Conservation (phyloP, 257 asterid genomes). For the Nicotiana benthamiana region DNA sequence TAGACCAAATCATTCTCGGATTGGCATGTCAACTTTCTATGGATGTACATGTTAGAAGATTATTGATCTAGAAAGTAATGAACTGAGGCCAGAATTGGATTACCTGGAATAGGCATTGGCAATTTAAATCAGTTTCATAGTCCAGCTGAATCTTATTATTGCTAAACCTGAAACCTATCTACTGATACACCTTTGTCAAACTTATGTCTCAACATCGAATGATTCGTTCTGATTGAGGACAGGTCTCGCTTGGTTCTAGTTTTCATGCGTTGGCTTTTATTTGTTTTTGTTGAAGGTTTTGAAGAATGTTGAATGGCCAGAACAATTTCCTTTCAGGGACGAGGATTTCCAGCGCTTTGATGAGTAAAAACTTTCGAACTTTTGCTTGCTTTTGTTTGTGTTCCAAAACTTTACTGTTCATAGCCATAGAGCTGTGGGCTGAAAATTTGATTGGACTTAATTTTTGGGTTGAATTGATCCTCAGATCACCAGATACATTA, state of each 20-base stretch:
- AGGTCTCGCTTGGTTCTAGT: not conserved
- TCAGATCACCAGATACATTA: constrained; percentile 67
- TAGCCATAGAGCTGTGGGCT: not conserved
- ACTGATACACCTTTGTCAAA: not conserved
- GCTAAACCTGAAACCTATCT: not conserved
- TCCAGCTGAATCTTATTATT: not conserved
- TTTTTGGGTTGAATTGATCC: constrained; percentile 8
- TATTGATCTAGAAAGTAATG: not conserved
- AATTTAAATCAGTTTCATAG: not conserved
- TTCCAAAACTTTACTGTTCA: not conserved
- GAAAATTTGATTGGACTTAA: not conserved
- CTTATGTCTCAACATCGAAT: not conserved
- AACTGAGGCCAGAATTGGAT: not conserved
- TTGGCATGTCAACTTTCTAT: not conserved
- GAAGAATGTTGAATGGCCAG: constrained; percentile 91
- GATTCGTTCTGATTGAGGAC: not conserved
- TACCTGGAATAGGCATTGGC: not conserved
- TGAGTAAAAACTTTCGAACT: constrained; percentile 41
- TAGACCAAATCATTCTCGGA: not conserved
- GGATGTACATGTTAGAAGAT: not conserved
- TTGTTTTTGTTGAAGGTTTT: constrained; percentile 43
- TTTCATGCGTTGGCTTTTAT: not conserved
- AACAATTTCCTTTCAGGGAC: constrained; percentile 83
- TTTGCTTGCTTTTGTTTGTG: not conserved
- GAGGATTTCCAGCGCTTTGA: constrained; percentile 95